phyloP scores from a whole-genome alignment of 768 basidiomycete species.

The Termitomyces sp. region DNA sequence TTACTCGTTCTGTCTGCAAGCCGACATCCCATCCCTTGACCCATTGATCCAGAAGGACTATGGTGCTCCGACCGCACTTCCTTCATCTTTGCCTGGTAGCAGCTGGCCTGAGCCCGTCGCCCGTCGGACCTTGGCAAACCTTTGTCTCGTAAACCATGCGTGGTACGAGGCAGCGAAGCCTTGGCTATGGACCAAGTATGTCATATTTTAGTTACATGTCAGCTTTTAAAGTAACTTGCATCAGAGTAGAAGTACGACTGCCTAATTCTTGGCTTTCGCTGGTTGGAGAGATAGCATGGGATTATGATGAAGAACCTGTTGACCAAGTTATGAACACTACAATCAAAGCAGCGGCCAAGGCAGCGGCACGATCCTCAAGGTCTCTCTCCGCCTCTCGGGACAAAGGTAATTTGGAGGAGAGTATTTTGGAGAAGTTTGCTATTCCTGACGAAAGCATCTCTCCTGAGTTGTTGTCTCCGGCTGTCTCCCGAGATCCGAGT shows the following conservation, averaged over 20 bases:
- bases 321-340: constrained; percentile 61
- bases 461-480: constrained; percentile 70
- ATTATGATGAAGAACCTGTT: constrained; percentile 61
- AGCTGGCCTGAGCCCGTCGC: constrained; percentile 65
- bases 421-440: constrained; percentile 50
- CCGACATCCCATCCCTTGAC: constrained; percentile 57
- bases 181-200: constrained; percentile 75
- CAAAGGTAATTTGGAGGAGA: constrained; percentile 49
- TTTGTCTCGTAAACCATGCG: constrained; percentile 71
- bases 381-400: constrained; percentile 24
- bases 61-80: constrained; percentile 54
- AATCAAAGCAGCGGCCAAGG: constrained; percentile 60
- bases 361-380: constrained; percentile 45
- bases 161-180: constrained; percentile 85
- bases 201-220: constrained; percentile 2
- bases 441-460: constrained; percentile 69
- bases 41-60: constrained; percentile 48
- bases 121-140: constrained; percentile 58
- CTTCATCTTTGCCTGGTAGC: constrained; percentile 67
- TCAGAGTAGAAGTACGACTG: constrained; percentile 68
- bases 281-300: constrained; percentile 73
- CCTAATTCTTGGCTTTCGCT: constrained; percentile 83
- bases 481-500: constrained; percentile 78
- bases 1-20: constrained; percentile 56
- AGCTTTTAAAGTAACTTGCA: neutral